Base-by-base conservation (phyloP, 31 red algal species). In the Odonthalia washingtoniensis region DNA sequence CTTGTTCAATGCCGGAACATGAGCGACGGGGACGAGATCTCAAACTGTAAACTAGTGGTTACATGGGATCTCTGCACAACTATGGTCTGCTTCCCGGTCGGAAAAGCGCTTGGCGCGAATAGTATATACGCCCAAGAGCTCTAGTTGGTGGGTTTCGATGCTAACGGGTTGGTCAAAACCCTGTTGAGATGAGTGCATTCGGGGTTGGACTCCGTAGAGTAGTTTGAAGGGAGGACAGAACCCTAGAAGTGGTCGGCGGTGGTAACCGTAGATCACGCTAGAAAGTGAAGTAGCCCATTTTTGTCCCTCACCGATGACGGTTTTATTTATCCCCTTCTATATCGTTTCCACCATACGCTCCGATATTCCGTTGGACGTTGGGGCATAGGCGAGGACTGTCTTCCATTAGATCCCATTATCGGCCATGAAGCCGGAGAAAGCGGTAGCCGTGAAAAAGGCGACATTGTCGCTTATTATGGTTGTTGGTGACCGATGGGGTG, bases 281-380 rank as follows among this genome's bases (percentile, higher is more conserved):
- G 76, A 35, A 4, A 80, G 14, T 6, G n/a, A 31, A 4, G 31
- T 5, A 21, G 9, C 40, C 46, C 76, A 80, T 18, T 46, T 60
- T 9, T 16, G 3, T 5, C 46, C 0, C 6, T 21, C 30, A 34
- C 0, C 21, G 6, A 21, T 5, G 24, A 60, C 0, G 41, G 31
- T 57, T 30, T 60, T 80, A 9, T 24, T 60, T 6, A 80, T 6
- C 9, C 27, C 0, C 5, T 21, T 80, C 0, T 80, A 57, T 18
- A 80, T 46, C 4, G 76, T 62, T 3, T 44, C 21, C 4, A 80
- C 46, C 76, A 80, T 61, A 21, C 76, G 12, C 41, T 80, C 31
- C 3, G 45, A 38, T 16, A 38, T 44, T 3, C 76, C 41, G 26
- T 63, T 80, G 31, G 40, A 80, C 76, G 57, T 80, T 0, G 76